Percentiles rank a stretch among this genome's conserved stretches.
Evolutionary conservation across 2,329 filamentous ascomycete genomes (phyloP).

Genomic region (Boeremia exigua): DNA sequence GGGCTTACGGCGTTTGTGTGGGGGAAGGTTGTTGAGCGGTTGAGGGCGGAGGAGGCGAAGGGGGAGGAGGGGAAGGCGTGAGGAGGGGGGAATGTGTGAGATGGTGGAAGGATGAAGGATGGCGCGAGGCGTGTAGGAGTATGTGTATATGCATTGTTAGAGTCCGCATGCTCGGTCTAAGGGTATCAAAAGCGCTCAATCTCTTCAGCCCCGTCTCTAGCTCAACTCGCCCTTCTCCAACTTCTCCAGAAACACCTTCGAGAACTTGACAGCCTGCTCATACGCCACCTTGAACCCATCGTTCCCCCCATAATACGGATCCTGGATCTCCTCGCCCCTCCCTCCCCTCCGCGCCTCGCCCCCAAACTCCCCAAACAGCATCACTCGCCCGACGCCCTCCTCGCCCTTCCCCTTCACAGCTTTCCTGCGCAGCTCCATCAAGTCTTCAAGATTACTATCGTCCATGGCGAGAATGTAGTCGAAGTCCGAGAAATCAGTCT

Average conservation of each 20-base stretch:
- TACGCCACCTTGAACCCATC: constrained; percentile 87
- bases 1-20: constrained; percentile 33
- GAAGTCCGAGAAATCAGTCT: constrained; percentile 79
- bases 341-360: constrained; percentile 53
- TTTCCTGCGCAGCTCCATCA: constrained; percentile 64
- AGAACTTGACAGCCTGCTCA: constrained; percentile 80
- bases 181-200: constrained; percentile 31
- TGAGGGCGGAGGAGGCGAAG: constrained; percentile 29
- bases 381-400: constrained; percentile 61
- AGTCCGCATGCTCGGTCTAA: not conserved
- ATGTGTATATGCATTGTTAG: not conserved
- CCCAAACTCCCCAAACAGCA: constrained; percentile 86
- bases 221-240: constrained; percentile 52
- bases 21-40: constrained; percentile 28
- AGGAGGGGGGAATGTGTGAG: not conserved
- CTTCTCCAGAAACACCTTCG: constrained; percentile 74
- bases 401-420: constrained; percentile 54
- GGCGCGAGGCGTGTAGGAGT: not conserved
- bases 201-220: constrained; percentile 13
- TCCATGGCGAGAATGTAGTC: constrained; percentile 98
- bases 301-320: constrained; percentile 90
- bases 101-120: not conserved
- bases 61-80: constrained; percentile 21
- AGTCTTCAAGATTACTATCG: constrained; percentile 74
- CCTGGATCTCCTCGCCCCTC: constrained; percentile 72